Conservation (phyloP, 2,329 filamentous ascomycete genomes). For the Epicoccum nigrum region DNA sequence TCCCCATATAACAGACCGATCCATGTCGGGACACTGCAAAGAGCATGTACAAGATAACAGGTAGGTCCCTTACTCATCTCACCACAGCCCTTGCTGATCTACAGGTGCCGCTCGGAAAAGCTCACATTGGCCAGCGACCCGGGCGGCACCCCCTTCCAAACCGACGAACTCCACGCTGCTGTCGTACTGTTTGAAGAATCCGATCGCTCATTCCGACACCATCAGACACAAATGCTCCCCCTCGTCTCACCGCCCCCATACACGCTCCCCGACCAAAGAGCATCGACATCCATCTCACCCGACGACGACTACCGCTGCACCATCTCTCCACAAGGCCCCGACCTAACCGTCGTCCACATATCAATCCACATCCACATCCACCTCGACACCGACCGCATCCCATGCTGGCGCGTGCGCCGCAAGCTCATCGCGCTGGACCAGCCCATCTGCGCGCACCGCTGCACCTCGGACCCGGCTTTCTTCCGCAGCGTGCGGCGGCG, state of each 20-base stretch:
- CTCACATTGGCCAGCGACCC: neutral
- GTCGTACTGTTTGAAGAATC: slow-evolving; percentile 8
- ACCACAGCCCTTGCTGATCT: neutral
- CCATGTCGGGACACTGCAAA: no score
- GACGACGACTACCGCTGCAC: slow-evolving; percentile 14
- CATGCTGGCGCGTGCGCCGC: slow-evolving; percentile 10
- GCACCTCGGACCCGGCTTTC: slow-evolving; percentile 13
- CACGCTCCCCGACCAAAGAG: neutral
- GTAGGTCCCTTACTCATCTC: neutral
- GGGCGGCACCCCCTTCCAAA: no score
- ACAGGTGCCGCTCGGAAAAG: neutral
- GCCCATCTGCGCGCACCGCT: slow-evolving; percentile 10
- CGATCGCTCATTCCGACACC: neutral
- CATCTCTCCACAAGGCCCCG: neutral
- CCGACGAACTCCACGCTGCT: neutral
- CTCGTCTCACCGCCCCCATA: slow-evolving; percentile 8
- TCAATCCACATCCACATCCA: slow-evolving; percentile 9
- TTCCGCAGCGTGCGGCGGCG: slow-evolving; percentile 8
- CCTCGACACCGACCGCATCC: slow-evolving; percentile 8
- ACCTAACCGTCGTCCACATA: slow-evolving; percentile 5
- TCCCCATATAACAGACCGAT: no score
- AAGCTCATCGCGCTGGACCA: slow-evolving; percentile 15
- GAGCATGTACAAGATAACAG: slow-evolving; percentile 1
- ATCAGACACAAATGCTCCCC: neutral
- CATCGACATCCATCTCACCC: neutral